Base-by-base conservation (phyloP, 768 basidiomycete genomes). In the Termitomyces sp. region DNA sequence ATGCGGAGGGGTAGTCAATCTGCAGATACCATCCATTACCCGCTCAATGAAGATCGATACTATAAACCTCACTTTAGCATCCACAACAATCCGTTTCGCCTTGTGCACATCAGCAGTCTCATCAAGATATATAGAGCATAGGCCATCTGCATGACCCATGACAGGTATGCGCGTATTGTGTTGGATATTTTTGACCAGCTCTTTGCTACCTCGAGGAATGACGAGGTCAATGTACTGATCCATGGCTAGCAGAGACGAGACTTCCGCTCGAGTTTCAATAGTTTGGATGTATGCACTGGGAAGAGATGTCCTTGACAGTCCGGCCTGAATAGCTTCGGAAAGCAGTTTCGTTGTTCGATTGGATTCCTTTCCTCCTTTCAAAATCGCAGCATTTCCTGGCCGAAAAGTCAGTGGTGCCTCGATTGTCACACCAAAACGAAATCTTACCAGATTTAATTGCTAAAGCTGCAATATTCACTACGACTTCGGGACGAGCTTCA, bases 361-460 rank as follows among this genome's bases (percentile, higher is more conserved):
- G 4, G 96, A 98, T 69, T 99, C 97, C 69, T 96, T 98, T 6
- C 97, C 97, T 10, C 97, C 96, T 72, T 99, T 98, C 32, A 98
- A 74, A 57, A 99, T 98, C 9, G 95, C 96, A 22, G 94, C 89
- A 69, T 99, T 99, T 2, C 96, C 96, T 97, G 62, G 6, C 47
- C 32, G 7, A 53, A 20, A 47, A 30, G 45, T 61, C 26, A 59
- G n/a, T 24, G 32, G 11, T 10, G 18, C 3, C 18, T 52, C 30
- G 7, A 22, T 16, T 5, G 22, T 47, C 5, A 54, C 24, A 35
- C 16, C 33, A 20, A 9, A 9, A 38, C 5, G 20, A 16, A 26
- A 0, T 66, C 84, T 58, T 60, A 92, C 96, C 96, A 32, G 94
- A 97, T 71, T 98, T 99, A 68, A 99, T 91, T 1, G 97, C 96